Conservation (phyloP, 176 grass and related monocot genomes). For the Oryza meyeriana region DNA sequence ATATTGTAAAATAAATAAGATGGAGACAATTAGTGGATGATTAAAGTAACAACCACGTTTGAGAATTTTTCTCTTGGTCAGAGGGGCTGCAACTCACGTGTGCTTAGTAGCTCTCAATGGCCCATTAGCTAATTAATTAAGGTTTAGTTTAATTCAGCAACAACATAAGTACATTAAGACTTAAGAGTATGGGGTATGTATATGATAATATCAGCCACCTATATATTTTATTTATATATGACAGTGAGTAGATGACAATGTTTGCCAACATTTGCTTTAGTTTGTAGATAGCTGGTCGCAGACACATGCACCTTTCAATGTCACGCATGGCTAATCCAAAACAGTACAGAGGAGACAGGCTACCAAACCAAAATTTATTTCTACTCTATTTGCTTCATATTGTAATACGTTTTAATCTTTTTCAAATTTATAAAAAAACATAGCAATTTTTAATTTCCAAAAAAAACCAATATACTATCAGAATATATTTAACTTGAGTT, state of each 20-base stretch:
- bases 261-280: slow-evolving; percentile 1
- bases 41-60: slow-evolving; percentile 25
- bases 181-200: neutral
- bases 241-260: neutral
- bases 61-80: slow-evolving; percentile 13
- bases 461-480: no score
- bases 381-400: no score
- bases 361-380: neutral
- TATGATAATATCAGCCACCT: neutral
- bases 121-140: neutral
- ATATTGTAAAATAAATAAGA: slow-evolving; percentile 11
- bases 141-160: neutral
- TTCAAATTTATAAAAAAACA: no score
- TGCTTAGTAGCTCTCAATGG: slow-evolving; percentile 18
- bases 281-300: neutral
- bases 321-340: slow-evolving; percentile 6
- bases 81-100: slow-evolving; percentile 41
- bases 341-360: neutral
- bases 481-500: no score
- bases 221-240: neutral
- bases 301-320: neutral
- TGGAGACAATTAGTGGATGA: slow-evolving; percentile 28
- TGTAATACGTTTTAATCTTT: no score
- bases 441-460: no score
- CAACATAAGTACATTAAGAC: neutral